Evolutionary conservation across 768 basidiomycete species (phyloP).

Genomic region (Termitomyces sp.): DNA sequence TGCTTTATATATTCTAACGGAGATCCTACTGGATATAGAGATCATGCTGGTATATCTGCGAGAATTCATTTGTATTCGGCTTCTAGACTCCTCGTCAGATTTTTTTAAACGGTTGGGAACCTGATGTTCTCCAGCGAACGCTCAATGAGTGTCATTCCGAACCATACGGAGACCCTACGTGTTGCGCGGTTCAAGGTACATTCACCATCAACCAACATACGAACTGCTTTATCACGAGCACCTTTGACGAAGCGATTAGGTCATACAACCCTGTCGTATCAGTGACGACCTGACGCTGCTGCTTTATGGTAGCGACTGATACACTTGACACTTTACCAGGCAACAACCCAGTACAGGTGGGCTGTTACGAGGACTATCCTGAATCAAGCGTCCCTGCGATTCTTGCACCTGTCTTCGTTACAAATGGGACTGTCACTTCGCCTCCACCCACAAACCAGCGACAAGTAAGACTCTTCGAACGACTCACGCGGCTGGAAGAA

Average conservation of each 20-base stretch:
- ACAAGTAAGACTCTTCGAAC: slow-evolving; percentile 17
- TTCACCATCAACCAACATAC: slow-evolving; percentile 27
- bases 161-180: slow-evolving; percentile 23
- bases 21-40: slow-evolving; percentile 41
- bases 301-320: slow-evolving; percentile 3
- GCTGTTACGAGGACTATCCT: slow-evolving; percentile 21
- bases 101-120: slow-evolving; percentile 47
- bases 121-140: slow-evolving; percentile 36
- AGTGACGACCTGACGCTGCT: background rate
- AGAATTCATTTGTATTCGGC: background rate
- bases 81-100: slow-evolving; percentile 17
- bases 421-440: slow-evolving; percentile 13
- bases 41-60: slow-evolving; percentile 24
- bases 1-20: slow-evolving; percentile 29
- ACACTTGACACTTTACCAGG: slow-evolving; percentile 20
- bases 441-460: slow-evolving; percentile 13
- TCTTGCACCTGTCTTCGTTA: slow-evolving; percentile 21
- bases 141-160: slow-evolving; percentile 38
- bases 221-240: slow-evolving; percentile 28
- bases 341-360: slow-evolving; percentile 23
- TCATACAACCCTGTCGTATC: background rate
- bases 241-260: slow-evolving; percentile 30
- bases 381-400: slow-evolving; percentile 21
- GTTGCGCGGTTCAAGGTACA: slow-evolving; percentile 21
- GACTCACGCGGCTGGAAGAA: slow-evolving; percentile 15